These are phyloP conservation scores for Tetrastigma voinierianum DNA, from an alignment of 164 flowering plant species.

Conservation along the genomic window DNA sequence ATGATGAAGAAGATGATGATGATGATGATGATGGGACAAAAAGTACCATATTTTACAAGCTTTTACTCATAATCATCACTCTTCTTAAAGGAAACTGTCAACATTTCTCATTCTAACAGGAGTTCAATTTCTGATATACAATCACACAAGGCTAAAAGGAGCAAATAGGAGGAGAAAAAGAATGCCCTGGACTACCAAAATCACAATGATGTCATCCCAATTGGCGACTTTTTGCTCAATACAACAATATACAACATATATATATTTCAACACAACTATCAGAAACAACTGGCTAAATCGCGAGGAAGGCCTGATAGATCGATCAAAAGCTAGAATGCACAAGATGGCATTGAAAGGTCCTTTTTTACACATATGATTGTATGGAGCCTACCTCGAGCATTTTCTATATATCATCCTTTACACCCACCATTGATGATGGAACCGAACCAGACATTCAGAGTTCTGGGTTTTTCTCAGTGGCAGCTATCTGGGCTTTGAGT, in stretches of 20 bases:
- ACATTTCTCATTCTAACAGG: slow-evolving; percentile 14
- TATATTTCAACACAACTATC: slow-evolving; percentile 20
- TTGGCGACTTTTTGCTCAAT: slow-evolving; percentile 20
- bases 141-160: slow-evolving; percentile 8
- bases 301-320: slow-evolving; percentile 8
- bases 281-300: slow-evolving; percentile 9
- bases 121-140: slow-evolving; percentile 17
- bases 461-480: slow-evolving; percentile 1
- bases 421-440: slow-evolving; percentile 12
- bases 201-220: slow-evolving; percentile 24
- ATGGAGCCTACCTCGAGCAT: slow-evolving; percentile 25
- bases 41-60: slow-evolving; percentile 6
- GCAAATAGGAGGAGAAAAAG: slow-evolving; percentile 11
- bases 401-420: slow-evolving; percentile 20
- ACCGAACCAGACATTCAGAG: slow-evolving; percentile 6
- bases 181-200: slow-evolving; percentile 31
- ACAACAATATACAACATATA: slow-evolving; percentile 26
- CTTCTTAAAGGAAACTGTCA: slow-evolving; percentile 15
- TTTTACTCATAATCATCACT: slow-evolving; percentile 18
- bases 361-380: slow-evolving; percentile 7
- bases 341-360: slow-evolving; percentile 10
- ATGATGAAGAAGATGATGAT: too few relatives aligned
- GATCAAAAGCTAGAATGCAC: slow-evolving; percentile 18
- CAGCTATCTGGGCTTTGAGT: slow-evolving; percentile 70
- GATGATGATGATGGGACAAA: too few relatives aligned